Evolutionary conservation across 495 filamentous ascomycete species (phyloP), one percentile per base, ranked within the genome.

Genomic region (Astrothelium subdiscretum): DNA sequence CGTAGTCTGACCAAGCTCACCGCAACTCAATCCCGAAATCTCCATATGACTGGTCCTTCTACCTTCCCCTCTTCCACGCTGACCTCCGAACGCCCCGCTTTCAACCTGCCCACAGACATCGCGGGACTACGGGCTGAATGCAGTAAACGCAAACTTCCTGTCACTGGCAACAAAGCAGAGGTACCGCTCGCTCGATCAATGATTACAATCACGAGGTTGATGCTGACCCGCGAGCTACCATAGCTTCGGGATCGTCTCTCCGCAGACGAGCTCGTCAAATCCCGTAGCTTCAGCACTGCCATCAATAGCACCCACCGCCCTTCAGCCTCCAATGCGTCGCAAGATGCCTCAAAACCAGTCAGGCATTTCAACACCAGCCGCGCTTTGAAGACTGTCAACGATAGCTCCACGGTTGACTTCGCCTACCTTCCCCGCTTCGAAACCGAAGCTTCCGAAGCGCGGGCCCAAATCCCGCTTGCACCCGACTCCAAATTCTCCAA

Each of bases 381-480:
- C 61, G 69, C 77, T 63, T 73, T 76, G 59, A 83, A 83, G 69
- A 69, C 79, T 62, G 73, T 79, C 62, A 76, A 79, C 64, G 83
- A 86, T 75, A 74, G 72, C 63, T 84, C 81, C 43, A 81, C 83
- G 31, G 83, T 87, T 59, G 84, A 86, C 76, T 83, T 86, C 65
- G 79, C 78, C 67, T 85, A 80, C 77, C 74, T 87, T 72, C 84
- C 84, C 32, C 74, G 78, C 59, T 72, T 74, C 57, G 76, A 79
- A 58, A 63, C 79, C 22, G 77, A 80, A 40, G 65, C 70, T 11
- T 44, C 24, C 2, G 38, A 59, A 8, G 48, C 48, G 1, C 48
- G 29, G 12, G 24, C 15, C 5, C 48, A 20, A 3, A 11, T 54
- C 8, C 48, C 48, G 22, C 48, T 54, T 3, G 48, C 48, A 24